These are phyloP conservation scores for Mycosphaerella sp. DNA, from an alignment of 2,329 filamentous ascomycete species.

Conservation along the genomic window DNA sequence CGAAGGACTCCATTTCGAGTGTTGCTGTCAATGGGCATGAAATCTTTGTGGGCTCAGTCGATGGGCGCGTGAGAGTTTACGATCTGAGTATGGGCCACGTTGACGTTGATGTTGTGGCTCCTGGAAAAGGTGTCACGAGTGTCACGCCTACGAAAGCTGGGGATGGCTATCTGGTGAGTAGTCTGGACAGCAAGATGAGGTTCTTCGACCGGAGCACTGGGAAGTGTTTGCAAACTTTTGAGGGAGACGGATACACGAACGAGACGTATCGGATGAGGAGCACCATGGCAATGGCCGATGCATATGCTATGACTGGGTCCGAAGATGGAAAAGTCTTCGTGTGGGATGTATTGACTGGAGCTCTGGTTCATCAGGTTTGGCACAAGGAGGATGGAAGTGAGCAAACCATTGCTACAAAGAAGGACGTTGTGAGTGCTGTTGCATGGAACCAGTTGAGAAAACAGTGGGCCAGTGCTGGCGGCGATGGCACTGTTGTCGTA, in stretches of 20 bases:
- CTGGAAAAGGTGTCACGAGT: conserved; percentile 58
- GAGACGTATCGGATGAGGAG: conserved; percentile 68
- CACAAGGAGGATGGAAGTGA: conserved; percentile 33
- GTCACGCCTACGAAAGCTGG: conserved; percentile 65
- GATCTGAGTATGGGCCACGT: conserved; percentile 71
- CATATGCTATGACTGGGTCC: conserved; percentile 72
- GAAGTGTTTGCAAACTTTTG: conserved; percentile 66
- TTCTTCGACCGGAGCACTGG: conserved; percentile 76
- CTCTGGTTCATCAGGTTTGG: conserved; percentile 56
- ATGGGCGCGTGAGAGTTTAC: conserved; percentile 74
- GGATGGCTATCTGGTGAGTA: conserved; percentile 66
- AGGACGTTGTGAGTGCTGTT: conserved; percentile 45
- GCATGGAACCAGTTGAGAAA: conserved; percentile 43
- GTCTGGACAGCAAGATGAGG: conserved; percentile 68
- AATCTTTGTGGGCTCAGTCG: conserved; percentile 72
- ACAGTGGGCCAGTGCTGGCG: conserved; percentile 47
- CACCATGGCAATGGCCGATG: conserved; percentile 68
- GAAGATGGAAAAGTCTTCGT: conserved; percentile 69
- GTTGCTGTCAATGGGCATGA: conserved; percentile 41
- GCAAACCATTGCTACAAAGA: conserved; percentile 34
- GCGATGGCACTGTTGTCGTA: conserved; percentile 40
- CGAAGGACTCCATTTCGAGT: conserved; percentile 59
- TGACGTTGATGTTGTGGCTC: conserved; percentile 61
- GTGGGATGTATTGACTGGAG: conserved; percentile 78
- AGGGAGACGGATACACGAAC: conserved; percentile 54